Evolutionary conservation across 1,284 basidiomycete species (phyloP), one percentile per base, ranked within the genome.

Genomic region (Vanrija sp.): DNA sequence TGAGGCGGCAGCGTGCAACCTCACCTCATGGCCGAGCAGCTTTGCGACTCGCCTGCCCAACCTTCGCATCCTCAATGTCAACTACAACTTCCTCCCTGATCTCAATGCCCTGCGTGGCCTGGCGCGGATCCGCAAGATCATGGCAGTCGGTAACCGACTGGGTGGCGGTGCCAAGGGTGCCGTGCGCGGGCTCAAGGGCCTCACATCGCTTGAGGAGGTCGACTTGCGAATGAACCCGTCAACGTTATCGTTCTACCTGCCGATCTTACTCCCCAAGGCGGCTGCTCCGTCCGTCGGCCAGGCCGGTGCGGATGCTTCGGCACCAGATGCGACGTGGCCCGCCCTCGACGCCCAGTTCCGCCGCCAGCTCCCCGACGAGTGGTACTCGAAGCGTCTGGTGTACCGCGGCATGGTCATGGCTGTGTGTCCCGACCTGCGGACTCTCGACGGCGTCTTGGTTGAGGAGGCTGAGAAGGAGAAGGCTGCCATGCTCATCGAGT

Each of bases 171-270:
- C 85, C 39, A 86, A 85, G 72, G 80, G 82, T 53, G 78, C 92
- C 69, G 46, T 92, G 72, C 81, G 83, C 52, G 80, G 87, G 42
- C 77, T 93, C 59, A 81, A 82, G 61, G 81, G 84, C 46, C 85
- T 93, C 81, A 79, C 80, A 3, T 86, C 75, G 44, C 87, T 91
- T 60, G 90, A 95, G 79, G 85, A 89, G 83, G 74, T 93, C 38
- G 92, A 97, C 78, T 83, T 96, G 75, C 83, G 87, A 79, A 94
- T 94, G 90, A 96, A 97, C 72, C 92, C 93, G 49, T 89, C 88
- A 61, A 95, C 91, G 25, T 83, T 94, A n/a, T 88, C 88, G 6
- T 94, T 91, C 86, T 96, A 96, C 75, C 81, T 95, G 23, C 91
- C 93, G 19, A 78, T 95, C 62, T 80, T 93, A 50, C 83, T 89